phyloP scores from a whole-genome alignment of 768 basidiomycete genomes.

The Udeniomyces megalosporus region DNA sequence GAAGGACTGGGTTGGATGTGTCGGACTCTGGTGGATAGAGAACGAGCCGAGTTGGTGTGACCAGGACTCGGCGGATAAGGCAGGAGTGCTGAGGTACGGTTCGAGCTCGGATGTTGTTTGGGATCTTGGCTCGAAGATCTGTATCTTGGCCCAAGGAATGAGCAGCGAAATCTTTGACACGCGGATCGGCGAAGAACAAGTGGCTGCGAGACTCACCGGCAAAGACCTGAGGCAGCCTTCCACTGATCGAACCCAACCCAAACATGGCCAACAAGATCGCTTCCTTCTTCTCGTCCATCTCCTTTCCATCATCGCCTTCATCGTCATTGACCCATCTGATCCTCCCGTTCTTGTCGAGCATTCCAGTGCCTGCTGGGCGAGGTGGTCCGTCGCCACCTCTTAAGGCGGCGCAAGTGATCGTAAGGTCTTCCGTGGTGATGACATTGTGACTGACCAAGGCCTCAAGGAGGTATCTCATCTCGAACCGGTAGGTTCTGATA shows the following conservation, averaged over 20 bases:
- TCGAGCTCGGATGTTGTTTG: not conserved
- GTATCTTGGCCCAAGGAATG: not conserved
- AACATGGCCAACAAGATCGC: not conserved
- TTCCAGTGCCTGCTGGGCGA: not conserved
- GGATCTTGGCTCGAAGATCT: not conserved
- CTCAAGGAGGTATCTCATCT: constrained; percentile 11
- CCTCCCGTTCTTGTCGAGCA: not conserved
- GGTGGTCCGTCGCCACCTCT: too few relatives aligned
- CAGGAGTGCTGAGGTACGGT: not conserved
- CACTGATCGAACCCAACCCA: not conserved
- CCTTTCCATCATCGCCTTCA: too few relatives aligned
- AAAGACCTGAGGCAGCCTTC: not conserved
- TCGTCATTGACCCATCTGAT: too few relatives aligned
- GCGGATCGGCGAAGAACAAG: not conserved
- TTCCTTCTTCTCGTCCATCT: not conserved
- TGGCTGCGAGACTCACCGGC: not conserved
- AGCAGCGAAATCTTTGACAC: not conserved
- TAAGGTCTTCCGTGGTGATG: constrained; percentile 8
- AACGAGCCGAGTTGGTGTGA: constrained; percentile 20
- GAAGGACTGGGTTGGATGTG: constrained; percentile 18
- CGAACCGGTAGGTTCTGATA: constrained; percentile 4
- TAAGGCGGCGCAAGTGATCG: not conserved
- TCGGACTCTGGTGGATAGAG: constrained; percentile 17
- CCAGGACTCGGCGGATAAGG: constrained; percentile 12
- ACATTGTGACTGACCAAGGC: constrained; percentile 6